Percentiles rank a stretch among this genome's conserved stretches.
Conservation (phyloP, 768 basidiomycete genomes). For the Cystofilobasidium capitatum region DNA sequence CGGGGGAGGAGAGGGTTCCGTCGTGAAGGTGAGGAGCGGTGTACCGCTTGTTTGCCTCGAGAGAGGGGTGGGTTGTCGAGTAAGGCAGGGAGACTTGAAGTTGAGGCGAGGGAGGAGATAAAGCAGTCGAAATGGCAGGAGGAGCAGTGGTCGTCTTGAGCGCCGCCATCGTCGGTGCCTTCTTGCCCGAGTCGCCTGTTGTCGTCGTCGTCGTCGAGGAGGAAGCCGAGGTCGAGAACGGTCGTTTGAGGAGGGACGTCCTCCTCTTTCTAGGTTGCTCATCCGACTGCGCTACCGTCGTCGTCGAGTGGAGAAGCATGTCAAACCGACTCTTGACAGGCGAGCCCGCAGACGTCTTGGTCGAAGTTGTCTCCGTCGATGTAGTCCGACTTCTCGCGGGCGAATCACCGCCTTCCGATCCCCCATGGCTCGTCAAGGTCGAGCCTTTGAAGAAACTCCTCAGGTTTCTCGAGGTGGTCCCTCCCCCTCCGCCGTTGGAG, state of each 20-base stretch:
- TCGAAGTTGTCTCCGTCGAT: not conserved
- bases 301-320: not conserved
- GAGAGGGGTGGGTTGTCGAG: not conserved
- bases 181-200: not conserved
- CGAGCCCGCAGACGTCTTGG: not conserved
- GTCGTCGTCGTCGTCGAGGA: not conserved
- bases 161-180: not conserved
- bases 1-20: slow-evolving; percentile 66
- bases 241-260: not conserved
- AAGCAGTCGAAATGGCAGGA: not conserved
- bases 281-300: too few species aligned
- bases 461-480: not conserved
- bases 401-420: not conserved
- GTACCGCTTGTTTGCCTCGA: not conserved
- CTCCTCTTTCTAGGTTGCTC: not conserved
- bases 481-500: not conserved
- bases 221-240: not conserved
- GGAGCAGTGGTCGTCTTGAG: not conserved
- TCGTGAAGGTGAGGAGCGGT: slow-evolving; percentile 25
- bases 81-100: not conserved
- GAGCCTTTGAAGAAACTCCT: slow-evolving; percentile 1
- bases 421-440: not conserved
- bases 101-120: not conserved
- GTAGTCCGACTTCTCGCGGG: not conserved
- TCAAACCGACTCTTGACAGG: not conserved